Evolutionary conservation across 768 basidiomycete species (phyloP).

Genomic region (Rhizopogon vesiculosus): DNA sequence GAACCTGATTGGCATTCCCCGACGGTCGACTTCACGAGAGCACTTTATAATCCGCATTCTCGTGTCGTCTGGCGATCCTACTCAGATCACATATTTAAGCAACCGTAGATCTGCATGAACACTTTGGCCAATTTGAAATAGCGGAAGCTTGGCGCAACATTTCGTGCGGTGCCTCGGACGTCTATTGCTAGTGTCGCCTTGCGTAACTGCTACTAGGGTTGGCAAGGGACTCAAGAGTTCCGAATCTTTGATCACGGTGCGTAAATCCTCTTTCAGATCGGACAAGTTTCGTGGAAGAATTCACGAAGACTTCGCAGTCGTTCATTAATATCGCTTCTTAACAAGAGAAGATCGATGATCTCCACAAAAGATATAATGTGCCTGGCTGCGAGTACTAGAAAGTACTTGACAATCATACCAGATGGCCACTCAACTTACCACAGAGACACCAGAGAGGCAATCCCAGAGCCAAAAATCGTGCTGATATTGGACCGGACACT

Average conservation of each 20-base stretch:
- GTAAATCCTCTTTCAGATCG: not conserved
- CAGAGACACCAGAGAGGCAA: too few species aligned
- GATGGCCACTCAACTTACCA: not conserved
- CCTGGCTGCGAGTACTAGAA: not conserved
- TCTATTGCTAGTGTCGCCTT: not conserved
- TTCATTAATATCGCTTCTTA: slow-evolving; percentile 1
- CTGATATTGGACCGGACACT: not conserved
- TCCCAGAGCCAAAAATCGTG: not conserved
- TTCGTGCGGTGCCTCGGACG: not conserved
- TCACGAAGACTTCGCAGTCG: not conserved
- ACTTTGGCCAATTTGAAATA: slow-evolving; percentile 24
- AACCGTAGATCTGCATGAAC: slow-evolving; percentile 14
- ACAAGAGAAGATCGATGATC: not conserved
- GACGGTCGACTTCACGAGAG: not conserved
- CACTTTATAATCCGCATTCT: not conserved
- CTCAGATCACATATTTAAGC: slow-evolving; percentile 7
- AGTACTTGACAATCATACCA: not conserved
- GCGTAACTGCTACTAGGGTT: not conserved
- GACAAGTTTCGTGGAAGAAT: not conserved
- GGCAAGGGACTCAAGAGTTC: not conserved
- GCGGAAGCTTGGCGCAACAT: slow-evolving; percentile 11
- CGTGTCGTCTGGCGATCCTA: not conserved
- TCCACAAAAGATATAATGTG: not conserved
- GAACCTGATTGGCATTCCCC: not conserved
- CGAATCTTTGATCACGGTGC: not conserved